phyloP scores from a whole-genome alignment of 116 monocot genomes.

The Posidonia oceanica region DNA sequence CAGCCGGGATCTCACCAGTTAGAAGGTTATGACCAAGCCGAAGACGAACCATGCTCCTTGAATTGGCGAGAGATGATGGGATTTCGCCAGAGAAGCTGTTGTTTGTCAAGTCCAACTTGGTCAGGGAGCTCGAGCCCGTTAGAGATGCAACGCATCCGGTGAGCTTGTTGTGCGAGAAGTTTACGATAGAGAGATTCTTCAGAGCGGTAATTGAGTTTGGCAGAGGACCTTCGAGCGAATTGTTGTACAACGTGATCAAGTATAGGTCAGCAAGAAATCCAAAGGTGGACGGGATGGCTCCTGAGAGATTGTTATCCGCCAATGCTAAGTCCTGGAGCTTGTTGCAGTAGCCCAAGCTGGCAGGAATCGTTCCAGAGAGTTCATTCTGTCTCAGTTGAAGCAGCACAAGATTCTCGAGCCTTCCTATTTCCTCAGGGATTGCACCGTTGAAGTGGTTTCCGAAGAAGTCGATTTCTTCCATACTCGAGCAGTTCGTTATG shows the following conservation, averaged over 20 bases:
- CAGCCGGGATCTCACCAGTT: conserved; percentile 38
- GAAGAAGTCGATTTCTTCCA: conserved; percentile 76
- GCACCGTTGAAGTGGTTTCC: conserved; percentile 74
- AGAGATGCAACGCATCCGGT: conserved; percentile 54
- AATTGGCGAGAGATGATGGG: conserved; percentile 27
- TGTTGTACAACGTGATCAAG: conserved; percentile 84
- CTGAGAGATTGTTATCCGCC: conserved; percentile 71
- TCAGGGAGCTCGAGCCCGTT: conserved; percentile 33
- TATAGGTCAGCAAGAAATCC: conserved; percentile 37
- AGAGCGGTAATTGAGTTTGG: conserved; percentile 39
- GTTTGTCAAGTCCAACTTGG: conserved; percentile 63
- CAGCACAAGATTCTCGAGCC: conserved; percentile 54
- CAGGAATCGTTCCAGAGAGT: conserved; percentile 59
- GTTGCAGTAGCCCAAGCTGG: conserved; percentile 61
- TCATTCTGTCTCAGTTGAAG: conserved; percentile 89
- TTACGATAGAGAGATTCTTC: conserved; percentile 56
- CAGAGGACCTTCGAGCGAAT: conserved; percentile 66
- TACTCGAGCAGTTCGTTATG: conserved; percentile 54
- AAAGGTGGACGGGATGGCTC: conserved; percentile 46
- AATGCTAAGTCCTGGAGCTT: conserved; percentile 55
- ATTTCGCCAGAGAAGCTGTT: conserved; percentile 77
- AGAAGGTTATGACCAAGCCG: conserved; percentile 60
- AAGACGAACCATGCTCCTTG: conserved; percentile 40
- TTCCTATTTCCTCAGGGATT: conserved; percentile 61
- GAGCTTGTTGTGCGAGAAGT: conserved; percentile 83